Percentiles rank a stretch among this genome's conserved stretches.
Conservation (phyloP, 2,329 filamentous ascomycete genomes). For the Pezicula neosporulosa region DNA sequence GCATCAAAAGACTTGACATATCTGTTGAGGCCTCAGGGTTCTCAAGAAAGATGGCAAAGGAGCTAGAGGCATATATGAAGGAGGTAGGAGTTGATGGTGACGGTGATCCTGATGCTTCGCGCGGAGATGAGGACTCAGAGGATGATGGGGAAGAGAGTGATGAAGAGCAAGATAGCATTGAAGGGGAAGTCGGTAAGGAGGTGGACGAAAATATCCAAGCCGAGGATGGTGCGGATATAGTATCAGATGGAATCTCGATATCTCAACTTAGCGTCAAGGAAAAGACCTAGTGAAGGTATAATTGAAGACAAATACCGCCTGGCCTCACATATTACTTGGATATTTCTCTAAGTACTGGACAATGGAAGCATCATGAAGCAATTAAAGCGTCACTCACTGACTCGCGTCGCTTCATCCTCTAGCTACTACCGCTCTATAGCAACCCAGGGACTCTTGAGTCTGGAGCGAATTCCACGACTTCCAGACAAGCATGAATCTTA, state of each 20-base stretch:
- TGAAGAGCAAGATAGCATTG: slow-evolving; percentile 31
- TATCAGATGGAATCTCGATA: slow-evolving; percentile 13
- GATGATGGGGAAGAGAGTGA: slow-evolving; percentile 32
- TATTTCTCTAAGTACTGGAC: too few species aligned
- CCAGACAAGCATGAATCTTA: too few species aligned
- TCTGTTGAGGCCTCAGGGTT: slow-evolving; percentile 91
- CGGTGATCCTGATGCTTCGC: slow-evolving; percentile 25
- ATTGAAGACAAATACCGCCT: background rate
- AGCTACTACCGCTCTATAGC: too few species aligned
- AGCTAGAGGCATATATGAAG: slow-evolving; percentile 87
- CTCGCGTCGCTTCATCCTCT: background rate
- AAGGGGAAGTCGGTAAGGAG: slow-evolving; percentile 22
- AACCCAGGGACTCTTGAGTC: too few species aligned
- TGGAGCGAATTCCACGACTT: too few species aligned
- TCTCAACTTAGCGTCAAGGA: slow-evolving; percentile 22
- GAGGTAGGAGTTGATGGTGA: slow-evolving; percentile 55
- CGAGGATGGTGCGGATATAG: background rate
- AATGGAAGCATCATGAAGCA: background rate
- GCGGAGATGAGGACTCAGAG: slow-evolving; percentile 34
- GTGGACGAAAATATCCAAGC: slow-evolving; percentile 6
- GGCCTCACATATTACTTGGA: too few species aligned
- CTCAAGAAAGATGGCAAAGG: slow-evolving; percentile 94
- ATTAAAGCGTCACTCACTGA: background rate
- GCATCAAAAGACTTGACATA: slow-evolving; percentile 72
- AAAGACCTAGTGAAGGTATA: slow-evolving; percentile 19